Evolutionary conservation across 805 yeast genomes (phyloP), one percentile per base, ranked within the genome.

Genomic region (Monosporozyma yasuniensis): DNA sequence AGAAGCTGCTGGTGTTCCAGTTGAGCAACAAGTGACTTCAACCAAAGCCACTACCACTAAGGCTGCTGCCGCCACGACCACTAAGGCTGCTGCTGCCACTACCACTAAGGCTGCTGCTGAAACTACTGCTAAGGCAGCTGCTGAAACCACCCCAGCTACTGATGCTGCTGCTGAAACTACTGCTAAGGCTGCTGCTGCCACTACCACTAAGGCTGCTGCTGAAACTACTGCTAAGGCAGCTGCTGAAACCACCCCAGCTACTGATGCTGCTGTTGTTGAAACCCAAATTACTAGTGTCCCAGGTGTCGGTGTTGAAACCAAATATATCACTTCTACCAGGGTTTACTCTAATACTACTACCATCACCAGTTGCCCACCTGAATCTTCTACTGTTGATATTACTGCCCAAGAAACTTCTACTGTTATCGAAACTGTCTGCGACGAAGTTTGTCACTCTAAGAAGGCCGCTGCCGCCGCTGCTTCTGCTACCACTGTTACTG

Each of bases 111-210:
- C 32, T 23, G 42, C 27, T 32, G 11, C 47, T 30, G 9, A n/a
- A n/a, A n/a, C n/a, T n/a, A n/a, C n/a, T n/a, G n/a, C n/a, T n/a
- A n/a, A n/a, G n/a, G n/a, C n/a, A n/a, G n/a, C n/a, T n/a, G n/a
- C n/a, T n/a, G n/a, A n/a, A n/a, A n/a, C n/a, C n/a, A n/a, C 42
- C 23, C 10, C 27, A 5, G 12, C 47, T 16, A 34, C 42, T 38
- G 32, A n/a, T n/a, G n/a, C n/a, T n/a, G n/a, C n/a, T n/a, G n/a
- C n/a, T n/a, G n/a, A n/a, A n/a, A n/a, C n/a, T n/a, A 50, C 42
- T 19, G 49, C 50, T 18, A 50, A 46, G 18, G 16, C 48, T 27
- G 38, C 48, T 47, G 51, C 51, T 27, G 55, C 44, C 39, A 18
- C 44, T 32, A 19, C 46, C 16, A 52, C 51, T 35, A 50, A 52